Evolutionary conservation across 2,329 filamentous ascomycete species (phyloP), one percentile per base, ranked within the genome.

Genomic region (Ophiostoma montium): DNA sequence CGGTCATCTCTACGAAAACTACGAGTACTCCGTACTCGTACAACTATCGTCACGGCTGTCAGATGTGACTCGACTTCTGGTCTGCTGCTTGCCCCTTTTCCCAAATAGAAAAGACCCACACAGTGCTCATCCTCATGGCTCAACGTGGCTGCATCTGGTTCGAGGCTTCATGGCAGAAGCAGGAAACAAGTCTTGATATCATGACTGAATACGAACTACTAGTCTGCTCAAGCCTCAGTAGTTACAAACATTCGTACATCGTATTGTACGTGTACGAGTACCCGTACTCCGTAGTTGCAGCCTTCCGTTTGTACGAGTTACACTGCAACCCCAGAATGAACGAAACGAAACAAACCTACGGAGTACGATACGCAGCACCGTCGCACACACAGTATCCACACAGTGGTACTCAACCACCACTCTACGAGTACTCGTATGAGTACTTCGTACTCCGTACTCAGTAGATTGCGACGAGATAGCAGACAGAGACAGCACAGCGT

Each of bases 111-210:
- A 3, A 3, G n/a, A 19, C n/a, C 19, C 31, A 36, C 49, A 45
- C 49, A 45, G 45, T 45, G 19, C 27, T 15, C 27, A 33, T 5
- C 7, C 4, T 8, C 27, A 19, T 19, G 15, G 38, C 39, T 30
- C 50, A 48, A 51, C 50, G 46, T 51, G 50, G 35, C 46, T 35
- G 35, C 35, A n/a, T 51, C 46, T 46, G 46, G 46, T 51, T 50
- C 47, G 49, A 42, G 27, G 21, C 35, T 41, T 32, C 33, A 33
- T n/a, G 11, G 10, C 9, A 23, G 21, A 30, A 42, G 23, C 23
- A 42, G 15, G 19, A 33, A 35, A 36, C 18, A 21, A 33, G 30
- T 16, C 12, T 16, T 30, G 36, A 21, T 36, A 8, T 16, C 27
- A 18, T 10, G 31, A 11, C 35, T 23, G 35, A 9, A 38, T 23